These are phyloP conservation scores for Circinella minor DNA, from an alignment of 371 early-diverging fungal genomes.

Conservation along the genomic window DNA sequence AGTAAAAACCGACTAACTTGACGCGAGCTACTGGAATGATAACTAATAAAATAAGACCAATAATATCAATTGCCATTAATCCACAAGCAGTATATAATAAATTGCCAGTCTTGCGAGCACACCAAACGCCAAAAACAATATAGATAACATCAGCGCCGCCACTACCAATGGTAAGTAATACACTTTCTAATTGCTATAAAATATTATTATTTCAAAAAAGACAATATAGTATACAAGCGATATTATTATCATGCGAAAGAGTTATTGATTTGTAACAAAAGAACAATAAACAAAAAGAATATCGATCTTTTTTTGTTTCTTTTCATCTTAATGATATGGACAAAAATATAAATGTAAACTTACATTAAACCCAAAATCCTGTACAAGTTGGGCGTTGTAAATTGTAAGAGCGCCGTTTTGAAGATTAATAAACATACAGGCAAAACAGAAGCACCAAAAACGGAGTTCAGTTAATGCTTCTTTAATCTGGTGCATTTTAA, in stretches of 20 bases:
- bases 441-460: constrained; percentile 37
- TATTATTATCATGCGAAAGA: too few species aligned
- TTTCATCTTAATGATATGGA: too few species aligned
- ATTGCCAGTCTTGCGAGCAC: constrained; percentile 24
- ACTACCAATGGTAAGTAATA: constrained; percentile 33
- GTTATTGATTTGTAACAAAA: too few species aligned
- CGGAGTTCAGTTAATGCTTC: constrained; percentile 41
- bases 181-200: constrained; percentile 32
- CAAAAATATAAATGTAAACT: constrained; percentile 8
- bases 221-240: neutral
- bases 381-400: constrained; percentile 34
- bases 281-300: too few species aligned
- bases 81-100: constrained; percentile 29
- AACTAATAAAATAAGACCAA: constrained; percentile 37
- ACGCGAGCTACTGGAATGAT: constrained; percentile 31
- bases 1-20: constrained; percentile 38
- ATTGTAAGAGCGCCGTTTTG: constrained; percentile 46
- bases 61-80: constrained; percentile 29
- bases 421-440: constrained; percentile 34
- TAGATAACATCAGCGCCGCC: constrained; percentile 36
- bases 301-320: too few species aligned
- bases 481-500: constrained; percentile 35
- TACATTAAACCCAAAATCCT: constrained; percentile 44
- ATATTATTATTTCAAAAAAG: neutral
- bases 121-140: constrained; percentile 26